These are phyloP conservation scores for Nakazawaea laoshanensis DNA, from an alignment of 805 yeast genomes.

Conservation along the genomic window DNA sequence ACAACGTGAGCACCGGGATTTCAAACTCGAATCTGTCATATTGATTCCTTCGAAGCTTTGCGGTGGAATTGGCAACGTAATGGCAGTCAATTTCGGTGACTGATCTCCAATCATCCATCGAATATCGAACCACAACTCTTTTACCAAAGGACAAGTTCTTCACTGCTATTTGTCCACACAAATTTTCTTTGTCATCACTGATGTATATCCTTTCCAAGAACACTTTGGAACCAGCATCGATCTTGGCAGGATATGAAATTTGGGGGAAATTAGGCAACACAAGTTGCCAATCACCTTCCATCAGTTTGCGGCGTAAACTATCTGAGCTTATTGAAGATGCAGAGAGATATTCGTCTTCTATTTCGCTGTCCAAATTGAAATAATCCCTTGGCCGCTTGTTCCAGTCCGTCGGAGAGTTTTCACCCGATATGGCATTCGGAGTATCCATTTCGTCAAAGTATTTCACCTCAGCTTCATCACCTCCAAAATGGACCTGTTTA, in stretches of 20 bases:
- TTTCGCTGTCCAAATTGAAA: constrained; percentile 16
- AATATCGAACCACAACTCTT: constrained; percentile 59
- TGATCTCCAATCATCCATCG: constrained; percentile 74
- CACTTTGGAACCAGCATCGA: constrained; percentile 32
- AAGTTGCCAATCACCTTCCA: constrained; percentile 33
- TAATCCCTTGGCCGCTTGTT: constrained; percentile 22
- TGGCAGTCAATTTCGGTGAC: constrained; percentile 58
- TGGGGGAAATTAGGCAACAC: constrained; percentile 32
- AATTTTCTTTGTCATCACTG: constrained; percentile 44
- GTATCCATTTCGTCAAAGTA: constrained; percentile 66
- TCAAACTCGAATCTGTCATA: constrained; percentile 70
- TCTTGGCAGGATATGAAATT: constrained; percentile 36
- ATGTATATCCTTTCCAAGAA: constrained; percentile 61
- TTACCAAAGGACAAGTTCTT: constrained; percentile 67
- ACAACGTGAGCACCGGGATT: constrained; percentile 38
- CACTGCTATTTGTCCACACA: constrained; percentile 74
- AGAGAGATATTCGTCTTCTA: constrained; percentile 18
- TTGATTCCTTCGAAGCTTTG: constrained; percentile 34
- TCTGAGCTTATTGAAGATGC: constrained; percentile 16
- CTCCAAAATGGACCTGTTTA: constrained; percentile 79
- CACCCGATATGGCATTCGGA: constrained; percentile 70
- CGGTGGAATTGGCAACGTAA: constrained; percentile 49
- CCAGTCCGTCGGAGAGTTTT: constrained; percentile 45
- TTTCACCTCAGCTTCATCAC: constrained; percentile 52
- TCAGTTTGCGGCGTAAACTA: constrained; percentile 4